A percentile compares a stretch with the other conserved stretches of the same genome.
Evolutionary conservation across 768 basidiomycete genomes (phyloP).

Genomic region (Hygrophoropsis aurantiaca): DNA sequence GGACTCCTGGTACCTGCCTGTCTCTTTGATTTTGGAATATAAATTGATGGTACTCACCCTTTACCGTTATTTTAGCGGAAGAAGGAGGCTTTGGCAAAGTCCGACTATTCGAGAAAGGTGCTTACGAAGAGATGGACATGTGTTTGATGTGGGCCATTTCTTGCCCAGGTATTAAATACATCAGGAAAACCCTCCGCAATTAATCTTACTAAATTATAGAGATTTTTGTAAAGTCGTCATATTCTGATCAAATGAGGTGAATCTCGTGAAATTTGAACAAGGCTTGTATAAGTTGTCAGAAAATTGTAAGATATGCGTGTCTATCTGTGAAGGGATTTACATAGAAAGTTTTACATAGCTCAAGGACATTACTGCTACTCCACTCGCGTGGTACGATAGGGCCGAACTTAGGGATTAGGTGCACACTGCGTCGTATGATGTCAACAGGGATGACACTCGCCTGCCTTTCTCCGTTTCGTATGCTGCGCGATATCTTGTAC

Average conservation of each 20-base stretch:
- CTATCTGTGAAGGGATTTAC: slow-evolving; percentile 29
- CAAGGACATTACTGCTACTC: slow-evolving; percentile 32
- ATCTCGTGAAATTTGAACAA: too few relatives aligned
- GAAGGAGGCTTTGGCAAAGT: slow-evolving; percentile 79
- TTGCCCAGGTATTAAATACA: too few relatives aligned
- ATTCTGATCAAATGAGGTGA: too few relatives aligned
- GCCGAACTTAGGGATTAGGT: slow-evolving; percentile 34
- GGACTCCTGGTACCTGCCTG: slow-evolving; percentile 63
- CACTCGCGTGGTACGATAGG: slow-evolving; percentile 26
- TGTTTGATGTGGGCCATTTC: slow-evolving; percentile 77
- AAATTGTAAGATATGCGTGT: too few relatives aligned
- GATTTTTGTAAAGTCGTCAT: too few relatives aligned
- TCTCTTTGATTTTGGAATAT: background rate
- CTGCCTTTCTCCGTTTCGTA: too few relatives aligned
- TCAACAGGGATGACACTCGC: too few relatives aligned
- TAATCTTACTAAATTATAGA: too few relatives aligned
- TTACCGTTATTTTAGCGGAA: slow-evolving; percentile 49
- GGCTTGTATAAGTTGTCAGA: too few relatives aligned
- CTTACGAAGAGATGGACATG: slow-evolving; percentile 73
- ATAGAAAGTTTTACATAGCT: slow-evolving; percentile 27
- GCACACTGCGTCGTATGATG: slow-evolving; percentile 23
- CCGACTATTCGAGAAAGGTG: slow-evolving; percentile 62
- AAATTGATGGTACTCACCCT: background rate
- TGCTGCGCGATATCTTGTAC: slow-evolving; percentile 28
- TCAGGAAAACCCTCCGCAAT: too few relatives aligned